Base-by-base conservation (phyloP, 345 rosid genomes). In the Sonneratia caseolaris region DNA sequence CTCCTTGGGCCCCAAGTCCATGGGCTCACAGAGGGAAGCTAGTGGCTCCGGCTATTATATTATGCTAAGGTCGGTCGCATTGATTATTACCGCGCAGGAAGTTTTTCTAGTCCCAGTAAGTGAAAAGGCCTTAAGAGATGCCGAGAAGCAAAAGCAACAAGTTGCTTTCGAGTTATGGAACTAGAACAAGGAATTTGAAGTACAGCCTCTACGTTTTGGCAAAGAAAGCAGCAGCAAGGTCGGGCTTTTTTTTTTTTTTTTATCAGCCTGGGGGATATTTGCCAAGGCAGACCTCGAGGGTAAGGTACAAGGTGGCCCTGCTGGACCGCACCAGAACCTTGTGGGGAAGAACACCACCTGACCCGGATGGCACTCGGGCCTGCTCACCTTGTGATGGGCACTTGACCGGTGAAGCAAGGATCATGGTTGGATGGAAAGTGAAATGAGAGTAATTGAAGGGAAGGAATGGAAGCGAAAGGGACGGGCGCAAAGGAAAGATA, bases 271-370 rank as follows among this genome's bases (percentile, higher is more conserved):
- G 35, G 35, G 10, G 64, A 57, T n/a, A 35, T 62, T 6, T 27
- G 24, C 80, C 84, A 84, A 56, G 81, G 82, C 64, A 79, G 81
- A 70, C 87, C 81, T 4, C 82, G 79, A 71, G 86, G 71, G 76
- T 84, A 89, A 59, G 76, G 75, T 10, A 71, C 27, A 14, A 79
- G 76, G 62, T 83, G 81, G 71, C 64, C 73, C 70, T 72, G 82
- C 56, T 74, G 86, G 74, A 74, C 76, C 73, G 75, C 36, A 10
- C 38, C 66, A 35, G 66, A 12, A 27, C 38, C 38, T 27, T 10
- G 38, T 4, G 19, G 18, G 27, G 66, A 35, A 7, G 64, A 24
- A 3, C 64, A 74, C 38, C 68, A 64, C 8, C 85, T 47, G 71
- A 81, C 80, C 66, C 78, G 89, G 12, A 79, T 43, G 37, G 82